Base-by-base conservation (phyloP, 495 filamentous ascomycete genomes). In the Trypethelium eluteriae region DNA sequence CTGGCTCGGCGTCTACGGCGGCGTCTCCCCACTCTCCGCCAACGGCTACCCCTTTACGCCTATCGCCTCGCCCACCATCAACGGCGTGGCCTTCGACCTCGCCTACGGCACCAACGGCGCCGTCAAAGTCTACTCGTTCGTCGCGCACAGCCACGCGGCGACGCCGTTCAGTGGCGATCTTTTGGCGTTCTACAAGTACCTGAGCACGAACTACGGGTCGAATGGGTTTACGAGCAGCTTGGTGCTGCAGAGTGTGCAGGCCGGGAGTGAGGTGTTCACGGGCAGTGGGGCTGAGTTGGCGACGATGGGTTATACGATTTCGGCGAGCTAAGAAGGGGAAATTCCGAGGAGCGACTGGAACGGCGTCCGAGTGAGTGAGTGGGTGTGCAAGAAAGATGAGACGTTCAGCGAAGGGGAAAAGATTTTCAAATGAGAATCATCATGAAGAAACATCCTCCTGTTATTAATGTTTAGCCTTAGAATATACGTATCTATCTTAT, bases 1-100 rank as follows among this genome's bases (percentile, higher is more conserved):
- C 36, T 81, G 75, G 74, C 79, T 81, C 69, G 78, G 71, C 6
- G 63, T 65, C 1, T 72, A 57, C 18, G 53, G 64, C 14, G 34
- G 36, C 57, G 62, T 68, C 39, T 68, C 66, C 4, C 66, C 66
- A 4, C 62, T 68, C 34, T 68, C 66, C 7, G 66, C 66, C 10
- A 68, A 68, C 35, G 66, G 66, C 39, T 68, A 68, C 38, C 66
- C 66, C 18, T 68, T 68, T 49, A 68, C 66, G n/a, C 41, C 66
- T 38, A 64, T 64, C 2, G 66, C 66, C 16, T 63, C 57, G 25
- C 25, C 53, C 32, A 67, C 66, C 6, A 64, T 67, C 39, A 61
- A 53, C 41, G 61, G 61, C 5, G 46, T 64, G 2, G 59, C 61
- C 39, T 67, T 67, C 61, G 66, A 67, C 35, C 66, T 67, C 16